These are phyloP conservation scores for Ceratocystis destructans DNA, from an alignment of 2,329 filamentous ascomycete species.

Conservation along the genomic window DNA sequence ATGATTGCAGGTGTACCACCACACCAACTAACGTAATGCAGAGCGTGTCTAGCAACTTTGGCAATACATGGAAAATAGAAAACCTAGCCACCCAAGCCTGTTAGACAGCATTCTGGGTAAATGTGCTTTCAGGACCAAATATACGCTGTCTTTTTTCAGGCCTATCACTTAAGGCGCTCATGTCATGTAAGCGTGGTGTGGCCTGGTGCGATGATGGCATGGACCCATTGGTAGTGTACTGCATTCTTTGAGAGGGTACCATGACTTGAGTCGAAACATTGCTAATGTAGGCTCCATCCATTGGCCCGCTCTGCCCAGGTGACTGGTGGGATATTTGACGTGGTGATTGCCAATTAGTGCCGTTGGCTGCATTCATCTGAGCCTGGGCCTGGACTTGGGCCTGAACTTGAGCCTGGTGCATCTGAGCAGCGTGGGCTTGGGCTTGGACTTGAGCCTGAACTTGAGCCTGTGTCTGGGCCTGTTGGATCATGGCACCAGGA, in stretches of 20 bases:
- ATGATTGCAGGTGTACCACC: too few relatives aligned
- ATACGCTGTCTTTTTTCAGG: slow-evolving; percentile 18
- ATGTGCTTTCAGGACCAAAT: slow-evolving; percentile 15
- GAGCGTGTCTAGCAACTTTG: too few relatives aligned
- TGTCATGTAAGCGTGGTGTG: slow-evolving; percentile 5
- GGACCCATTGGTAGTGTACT: neutral
- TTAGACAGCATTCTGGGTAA: neutral
- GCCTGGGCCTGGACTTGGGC: slow-evolving; percentile 1
- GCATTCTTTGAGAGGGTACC: slow-evolving; percentile 14
- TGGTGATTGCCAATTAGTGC: slow-evolving; percentile 10
- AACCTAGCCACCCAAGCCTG: neutral
- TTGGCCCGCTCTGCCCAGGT: neutral
- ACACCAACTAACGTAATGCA: too few relatives aligned
- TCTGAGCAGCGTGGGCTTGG: neutral
- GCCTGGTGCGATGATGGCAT: slow-evolving; percentile 7
- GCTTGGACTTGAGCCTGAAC: neutral
- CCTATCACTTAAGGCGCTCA: slow-evolving; percentile 8
- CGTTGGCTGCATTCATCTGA: slow-evolving; percentile 10
- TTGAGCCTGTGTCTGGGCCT: slow-evolving; percentile 1
- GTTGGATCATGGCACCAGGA: slow-evolving; percentile 8
- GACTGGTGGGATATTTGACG: slow-evolving; percentile 11
- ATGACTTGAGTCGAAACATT: slow-evolving; percentile 6
- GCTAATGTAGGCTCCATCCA: slow-evolving; percentile 8
- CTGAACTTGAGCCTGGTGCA: slow-evolving; percentile 10
- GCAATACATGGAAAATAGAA: too few relatives aligned